Base-by-base conservation (phyloP, 352 stramenopile genomes). In the Globisporangium yorkense region DNA sequence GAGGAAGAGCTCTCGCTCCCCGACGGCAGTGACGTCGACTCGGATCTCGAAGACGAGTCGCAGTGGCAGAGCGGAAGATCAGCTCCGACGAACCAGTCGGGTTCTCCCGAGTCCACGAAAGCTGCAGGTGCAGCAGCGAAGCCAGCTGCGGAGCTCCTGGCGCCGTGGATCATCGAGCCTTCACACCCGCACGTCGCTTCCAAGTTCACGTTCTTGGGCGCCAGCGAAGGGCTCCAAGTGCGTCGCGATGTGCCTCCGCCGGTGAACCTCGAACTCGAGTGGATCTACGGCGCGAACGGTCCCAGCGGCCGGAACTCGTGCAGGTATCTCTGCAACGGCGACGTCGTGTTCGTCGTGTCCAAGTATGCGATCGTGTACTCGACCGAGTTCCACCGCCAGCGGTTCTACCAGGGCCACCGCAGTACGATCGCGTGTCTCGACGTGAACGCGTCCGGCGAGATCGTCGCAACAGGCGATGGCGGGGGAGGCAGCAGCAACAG, bases 341-440 rank as follows among this genome's bases (percentile, higher is more conserved):
- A 92, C 39, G 59, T 80, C 0, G 83, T 88, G 12, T 92, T 92
- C 62, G 71, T 82, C 13, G 78, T 92, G 2, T 84, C 77, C 31
- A 89, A 84, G 46, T 88, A 87, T 47, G 84, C 74, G 10, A 71
- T 94, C 16, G 70, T 94, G 18, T 92, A 92, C 66, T 78, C 70
- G n/a, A 65, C 68, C 5, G 55, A 65, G 24, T 56, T 63, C 15
- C 84, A 94, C 10, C 61, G 72, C 18, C 84, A 94, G 50, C 84
- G 81, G 6, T 85, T 87, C 43, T 94, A 94, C 59, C 67, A 74
- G 39, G 72, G 78, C 0, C 84, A 94, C 59, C 62, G 61, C 29
- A 74, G 67, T 20, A 67, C 67, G 5, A 89, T 94, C 55, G 71
- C 68, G 37, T 91, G 75, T 49, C 33, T 94, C 10, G 77, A 79